phyloP scores from a whole-genome alignment of 1,139 yeast genomes.

The Yamadazyma kanchanaburiensis region DNA sequence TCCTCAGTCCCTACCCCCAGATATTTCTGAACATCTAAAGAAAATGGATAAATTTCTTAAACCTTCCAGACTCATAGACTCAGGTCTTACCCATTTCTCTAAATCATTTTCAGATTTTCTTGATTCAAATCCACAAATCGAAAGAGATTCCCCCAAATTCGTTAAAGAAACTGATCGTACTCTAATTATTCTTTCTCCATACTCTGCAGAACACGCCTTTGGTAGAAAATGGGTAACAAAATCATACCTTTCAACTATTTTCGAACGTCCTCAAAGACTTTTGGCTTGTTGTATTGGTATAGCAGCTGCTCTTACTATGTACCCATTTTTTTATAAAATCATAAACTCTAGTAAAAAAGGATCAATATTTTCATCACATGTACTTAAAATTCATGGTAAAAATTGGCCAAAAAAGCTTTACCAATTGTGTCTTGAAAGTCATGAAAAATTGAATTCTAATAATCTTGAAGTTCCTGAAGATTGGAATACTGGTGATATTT shows the following conservation, averaged over 20 bases:
- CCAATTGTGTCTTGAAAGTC: constrained; percentile 59
- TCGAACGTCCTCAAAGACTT: constrained; percentile 80
- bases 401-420: constrained; percentile 66
- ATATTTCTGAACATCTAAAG: constrained; percentile 6
- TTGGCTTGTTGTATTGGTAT: constrained; percentile 76
- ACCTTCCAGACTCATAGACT: constrained; percentile 35
- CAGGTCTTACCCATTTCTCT: constrained; percentile 35
- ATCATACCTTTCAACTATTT: constrained; percentile 64
- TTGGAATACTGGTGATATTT: constrained; percentile 86
- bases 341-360: constrained; percentile 47
- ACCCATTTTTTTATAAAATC: constrained; percentile 58
- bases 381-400: constrained; percentile 68
- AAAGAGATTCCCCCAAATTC: constrained; percentile 47
- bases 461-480: constrained; percentile 73
- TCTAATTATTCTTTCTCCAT: constrained; percentile 55
- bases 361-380: constrained; percentile 55
- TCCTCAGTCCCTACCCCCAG: constrained; percentile 4
- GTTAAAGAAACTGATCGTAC: constrained; percentile 46
- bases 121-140: constrained; percentile 53
- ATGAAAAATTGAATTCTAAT: constrained; percentile 50
- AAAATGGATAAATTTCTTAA: constrained; percentile 19
- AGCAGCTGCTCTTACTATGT: constrained; percentile 70
- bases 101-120: constrained; percentile 47
- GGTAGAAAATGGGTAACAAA: constrained; percentile 77
- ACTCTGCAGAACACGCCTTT: constrained; percentile 65